Conservation (phyloP, 305 asterid genomes). For the Fraxinus platypoda region DNA sequence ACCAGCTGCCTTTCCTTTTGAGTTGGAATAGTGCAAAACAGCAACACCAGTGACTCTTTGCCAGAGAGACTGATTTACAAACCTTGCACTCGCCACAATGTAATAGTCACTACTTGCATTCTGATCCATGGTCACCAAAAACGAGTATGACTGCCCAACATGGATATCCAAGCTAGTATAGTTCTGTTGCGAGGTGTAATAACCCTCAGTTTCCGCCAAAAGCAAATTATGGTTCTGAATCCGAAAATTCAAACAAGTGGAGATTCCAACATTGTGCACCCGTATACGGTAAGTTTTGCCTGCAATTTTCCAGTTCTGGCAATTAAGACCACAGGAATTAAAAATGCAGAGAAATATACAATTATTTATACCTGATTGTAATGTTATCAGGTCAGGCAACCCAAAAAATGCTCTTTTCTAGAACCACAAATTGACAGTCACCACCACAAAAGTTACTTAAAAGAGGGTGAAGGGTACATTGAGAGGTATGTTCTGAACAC, state of each 20-base stretch:
- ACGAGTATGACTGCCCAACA: conserved; percentile 20
- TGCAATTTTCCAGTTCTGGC: neutral
- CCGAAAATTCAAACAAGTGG: conserved; percentile 18
- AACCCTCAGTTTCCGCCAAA: conserved; percentile 21
- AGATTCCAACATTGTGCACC: conserved; percentile 16
- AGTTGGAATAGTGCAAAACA: conserved; percentile 79
- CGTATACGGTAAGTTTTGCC: conserved; percentile 19
- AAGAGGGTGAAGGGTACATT: neutral
- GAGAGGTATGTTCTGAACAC: neutral
- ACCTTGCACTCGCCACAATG: conserved; percentile 89
- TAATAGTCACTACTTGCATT: conserved; percentile 96
- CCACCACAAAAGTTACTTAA: neutral
- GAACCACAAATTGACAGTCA: neutral
- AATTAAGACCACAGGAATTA: neutral
- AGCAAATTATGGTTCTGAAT: conserved; percentile 20
- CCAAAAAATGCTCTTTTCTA: conserved; percentile 38
- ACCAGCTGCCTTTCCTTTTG: conserved; percentile 67
- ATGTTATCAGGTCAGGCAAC: conserved; percentile 5
- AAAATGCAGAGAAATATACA: neutral
- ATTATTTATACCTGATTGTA: too few relatives aligned
- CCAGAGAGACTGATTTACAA: conserved; percentile 83
- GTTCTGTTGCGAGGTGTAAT: conserved; percentile 19
- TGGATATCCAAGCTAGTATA: conserved; percentile 17
- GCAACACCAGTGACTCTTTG: conserved; percentile 93
- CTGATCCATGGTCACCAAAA: conserved; percentile 66